Percentiles rank a stretch among this genome's conserved stretches.
phyloP scores from a whole-genome alignment of 179 eudicot species.

The Sideroxylon spinosum region DNA sequence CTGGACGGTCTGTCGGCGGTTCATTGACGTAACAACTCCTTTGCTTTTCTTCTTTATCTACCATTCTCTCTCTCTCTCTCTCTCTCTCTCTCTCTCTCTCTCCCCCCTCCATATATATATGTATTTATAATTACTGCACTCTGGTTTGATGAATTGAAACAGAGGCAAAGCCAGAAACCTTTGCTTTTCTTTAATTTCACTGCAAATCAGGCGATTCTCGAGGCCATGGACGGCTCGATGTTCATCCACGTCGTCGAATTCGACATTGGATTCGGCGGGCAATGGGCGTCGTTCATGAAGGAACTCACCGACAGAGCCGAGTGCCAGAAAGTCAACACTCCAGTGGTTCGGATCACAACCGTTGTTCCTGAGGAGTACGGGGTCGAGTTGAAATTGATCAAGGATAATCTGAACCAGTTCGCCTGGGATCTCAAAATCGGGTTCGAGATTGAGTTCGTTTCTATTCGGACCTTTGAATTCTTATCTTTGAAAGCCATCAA shows the following conservation, averaged over 20 bases:
- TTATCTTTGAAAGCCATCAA: conserved; percentile 60
- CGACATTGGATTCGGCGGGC: conserved; percentile 81
- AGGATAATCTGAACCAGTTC: conserved; percentile 66
- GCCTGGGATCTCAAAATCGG: conserved; percentile 63
- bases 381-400: conserved; percentile 53
- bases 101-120: too few species aligned
- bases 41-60: too few species aligned
- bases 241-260: conserved; percentile 73
- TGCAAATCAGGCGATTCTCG: conserved; percentile 81
- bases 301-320: conserved; percentile 60
- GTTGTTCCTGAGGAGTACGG: conserved; percentile 68
- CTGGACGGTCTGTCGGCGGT: conserved; percentile 41
- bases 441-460: conserved; percentile 62
- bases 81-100: too few species aligned
- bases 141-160: too few species aligned
- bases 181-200: conserved; percentile 87
- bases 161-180: too few species aligned
- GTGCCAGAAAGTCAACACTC: conserved; percentile 28
- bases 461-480: conserved; percentile 55
- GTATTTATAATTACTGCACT: too few species aligned
- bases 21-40: too few species aligned
- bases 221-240: conserved; percentile 55
- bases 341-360: conserved; percentile 62
- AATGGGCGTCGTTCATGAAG: conserved; percentile 80
- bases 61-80: too few species aligned